Base-by-base conservation (phyloP, 2,329 filamentous ascomycete genomes). In the Aureobasidium sp. region DNA sequence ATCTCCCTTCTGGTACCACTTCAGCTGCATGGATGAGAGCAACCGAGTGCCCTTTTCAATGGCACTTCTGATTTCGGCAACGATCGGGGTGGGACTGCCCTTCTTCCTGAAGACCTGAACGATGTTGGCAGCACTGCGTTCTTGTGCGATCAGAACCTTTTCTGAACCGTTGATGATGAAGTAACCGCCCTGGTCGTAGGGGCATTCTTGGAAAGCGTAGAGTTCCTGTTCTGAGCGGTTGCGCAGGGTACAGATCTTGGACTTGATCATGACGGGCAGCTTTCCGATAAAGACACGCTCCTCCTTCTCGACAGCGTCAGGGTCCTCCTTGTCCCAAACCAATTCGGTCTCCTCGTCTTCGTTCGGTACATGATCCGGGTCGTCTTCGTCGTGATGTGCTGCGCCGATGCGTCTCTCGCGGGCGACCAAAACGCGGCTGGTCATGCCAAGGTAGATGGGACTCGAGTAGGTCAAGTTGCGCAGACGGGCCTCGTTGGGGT, bases 51-150 rank as follows among this genome's bases (percentile, higher is more conserved):
- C 94, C 74, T 96, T 96, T 74, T 99, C 94, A 9, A 97, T 84
- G 1, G 95, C 93, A 74, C 92, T 96, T 75, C 94, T 84, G 68
- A 99, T 96, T 75, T 99, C 94, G 13, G 94, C 95, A 25, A 93
- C 88, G 74, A 94, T 96, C 1, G 91, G 92, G 64, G 90, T 95
- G 10, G 90, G 89, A 66, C 90, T 93, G n/a, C 91, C 90, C 67
- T 93, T 90, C 78, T 99, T 99, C 77, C 95, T 93, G 84, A 99
- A 99, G 29, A 99, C 93, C 75, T 99, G 94, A 5, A 99, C 94
- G 62, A 97, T 99, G 71, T 99, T 99, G 70, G 93, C 94, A 42
- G 94, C 94, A 71, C 92, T 96, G 64, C 94, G 88, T 75, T 99
- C 94, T 73, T 99, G 94, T 1, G 94, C 94, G 69, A 99, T 99